A percentile compares a stretch with the other conserved stretches of the same genome.
These are phyloP conservation scores for Excoecaria cochinchinensis DNA, from an alignment of 345 rosid genomes.

Conservation along the genomic window DNA sequence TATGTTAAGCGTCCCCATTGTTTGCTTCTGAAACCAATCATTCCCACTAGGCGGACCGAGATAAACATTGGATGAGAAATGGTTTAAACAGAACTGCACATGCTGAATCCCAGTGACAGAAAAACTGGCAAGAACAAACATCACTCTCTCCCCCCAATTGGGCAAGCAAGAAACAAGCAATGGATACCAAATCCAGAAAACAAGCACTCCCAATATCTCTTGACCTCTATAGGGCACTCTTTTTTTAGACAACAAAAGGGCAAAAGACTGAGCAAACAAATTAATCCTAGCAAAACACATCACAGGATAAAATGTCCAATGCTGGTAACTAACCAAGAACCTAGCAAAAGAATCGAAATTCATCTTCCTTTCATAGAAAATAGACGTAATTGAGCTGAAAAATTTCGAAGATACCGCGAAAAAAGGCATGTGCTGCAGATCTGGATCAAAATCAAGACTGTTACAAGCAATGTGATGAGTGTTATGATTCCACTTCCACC, in stretches of 20 bases:
- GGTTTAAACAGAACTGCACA: slow-evolving; percentile 58
- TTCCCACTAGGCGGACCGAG: slow-evolving; percentile 48
- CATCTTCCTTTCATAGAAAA: slow-evolving; percentile 48
- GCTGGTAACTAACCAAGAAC: slow-evolving; percentile 58
- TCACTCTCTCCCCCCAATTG: slow-evolving; percentile 46
- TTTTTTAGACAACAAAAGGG: slow-evolving; percentile 35
- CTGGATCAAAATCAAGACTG: slow-evolving; percentile 56
- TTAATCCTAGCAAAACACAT: slow-evolving; percentile 61
- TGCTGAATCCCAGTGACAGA: slow-evolving; percentile 51
- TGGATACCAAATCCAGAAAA: slow-evolving; percentile 59
- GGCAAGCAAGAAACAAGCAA: slow-evolving; percentile 55
- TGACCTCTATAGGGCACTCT: slow-evolving; percentile 37
- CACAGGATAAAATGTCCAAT: slow-evolving; percentile 56
- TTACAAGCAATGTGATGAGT: slow-evolving; percentile 59
- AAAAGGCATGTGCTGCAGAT: slow-evolving; percentile 59
- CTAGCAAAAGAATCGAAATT: slow-evolving; percentile 44
- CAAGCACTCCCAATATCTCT: slow-evolving; percentile 44
- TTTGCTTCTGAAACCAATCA: slow-evolving; percentile 56
- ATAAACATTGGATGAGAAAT: slow-evolving; percentile 52
- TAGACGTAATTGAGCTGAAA: slow-evolving; percentile 40
- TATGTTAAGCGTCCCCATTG: slow-evolving; percentile 47
- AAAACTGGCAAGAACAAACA: slow-evolving; percentile 46
- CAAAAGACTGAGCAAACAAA: slow-evolving; percentile 47
- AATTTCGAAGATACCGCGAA: slow-evolving; percentile 56
- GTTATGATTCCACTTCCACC: slow-evolving; percentile 64